Percentiles rank a stretch among this genome's conserved stretches.
Conservation (phyloP, 495 filamentous ascomycete species). For the Platismatia glauca region DNA sequence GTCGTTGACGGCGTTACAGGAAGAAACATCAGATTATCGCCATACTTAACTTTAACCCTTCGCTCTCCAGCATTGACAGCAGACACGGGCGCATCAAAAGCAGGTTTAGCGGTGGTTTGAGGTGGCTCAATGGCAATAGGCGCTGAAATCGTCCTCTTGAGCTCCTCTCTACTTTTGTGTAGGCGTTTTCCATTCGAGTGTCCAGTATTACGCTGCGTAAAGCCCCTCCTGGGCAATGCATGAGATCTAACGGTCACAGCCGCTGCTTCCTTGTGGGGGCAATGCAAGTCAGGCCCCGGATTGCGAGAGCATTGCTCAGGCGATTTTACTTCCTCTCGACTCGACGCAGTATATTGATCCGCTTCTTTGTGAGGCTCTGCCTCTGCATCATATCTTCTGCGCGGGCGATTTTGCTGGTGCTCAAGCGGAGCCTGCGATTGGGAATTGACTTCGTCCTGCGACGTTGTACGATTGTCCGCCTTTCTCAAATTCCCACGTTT, state of each 20-base stretch:
- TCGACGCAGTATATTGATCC: background rate
- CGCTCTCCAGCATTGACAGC: constrained; percentile 75
- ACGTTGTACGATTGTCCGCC: background rate
- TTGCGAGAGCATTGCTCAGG: background rate
- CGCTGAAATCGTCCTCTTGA: constrained; percentile 20
- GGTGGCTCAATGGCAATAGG: constrained; percentile 32
- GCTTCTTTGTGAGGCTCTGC: background rate
- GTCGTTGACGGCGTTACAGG: constrained; percentile 66
- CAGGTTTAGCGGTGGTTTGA: constrained; percentile 27
- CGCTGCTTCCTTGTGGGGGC: background rate
- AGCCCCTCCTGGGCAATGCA: constrained; percentile 10
- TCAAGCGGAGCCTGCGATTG: background rate
- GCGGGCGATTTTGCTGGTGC: background rate
- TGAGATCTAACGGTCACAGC: background rate
- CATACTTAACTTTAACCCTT: constrained; percentile 60
- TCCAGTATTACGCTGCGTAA: constrained; percentile 14
- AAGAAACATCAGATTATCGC: constrained; percentile 50
- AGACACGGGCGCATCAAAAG: constrained; percentile 69
- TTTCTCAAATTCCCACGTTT: background rate
- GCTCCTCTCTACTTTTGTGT: constrained; percentile 14
- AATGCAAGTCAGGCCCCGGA: background rate
- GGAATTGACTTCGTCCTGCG: background rate
- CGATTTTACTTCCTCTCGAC: background rate
- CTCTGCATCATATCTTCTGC: background rate
- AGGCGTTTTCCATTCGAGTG: constrained; percentile 8